phyloP scores from a whole-genome alignment of 2,329 filamentous ascomycete species.

The Parastagonospora nodorum region DNA sequence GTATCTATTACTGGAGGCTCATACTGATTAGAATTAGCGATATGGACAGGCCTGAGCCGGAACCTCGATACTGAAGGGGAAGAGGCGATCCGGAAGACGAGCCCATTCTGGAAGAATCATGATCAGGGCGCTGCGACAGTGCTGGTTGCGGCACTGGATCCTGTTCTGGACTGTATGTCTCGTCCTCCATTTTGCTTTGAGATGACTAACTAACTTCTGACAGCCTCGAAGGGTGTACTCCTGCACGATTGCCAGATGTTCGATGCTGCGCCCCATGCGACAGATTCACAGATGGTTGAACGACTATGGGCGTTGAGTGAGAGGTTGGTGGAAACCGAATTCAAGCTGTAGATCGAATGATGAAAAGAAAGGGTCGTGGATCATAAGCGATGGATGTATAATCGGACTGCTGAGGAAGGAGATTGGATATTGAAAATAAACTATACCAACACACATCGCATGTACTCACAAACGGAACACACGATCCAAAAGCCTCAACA shows the following conservation, averaged over 20 bases:
- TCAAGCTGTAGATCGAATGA: slow-evolving; percentile 24
- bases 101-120: slow-evolving; percentile 39
- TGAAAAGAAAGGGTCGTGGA: background rate
- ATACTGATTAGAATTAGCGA: slow-evolving; percentile 18
- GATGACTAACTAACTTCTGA: background rate
- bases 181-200: background rate
- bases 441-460: background rate
- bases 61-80: slow-evolving; percentile 35
- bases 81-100: slow-evolving; percentile 29
- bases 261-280: slow-evolving; percentile 33
- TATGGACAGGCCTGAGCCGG: slow-evolving; percentile 35
- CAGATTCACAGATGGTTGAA: slow-evolving; percentile 28
- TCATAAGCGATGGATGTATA: too few species aligned
- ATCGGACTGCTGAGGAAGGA: too few species aligned
- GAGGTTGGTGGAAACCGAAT: slow-evolving; percentile 27
- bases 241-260: slow-evolving; percentile 35
- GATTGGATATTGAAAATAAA: background rate
- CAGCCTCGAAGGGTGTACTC: slow-evolving; percentile 29
- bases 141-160: slow-evolving; percentile 40
- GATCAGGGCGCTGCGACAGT: slow-evolving; percentile 40
- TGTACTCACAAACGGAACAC: background rate
- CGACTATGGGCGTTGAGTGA: slow-evolving; percentile 40
- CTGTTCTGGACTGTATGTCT: slow-evolving; percentile 26
- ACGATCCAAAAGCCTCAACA: background rate
- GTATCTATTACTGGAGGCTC: background rate